These are phyloP conservation scores for Chaetomiaceae sp. DNA, from an alignment of 2,329 filamentous ascomycete species.

Conservation along the genomic window DNA sequence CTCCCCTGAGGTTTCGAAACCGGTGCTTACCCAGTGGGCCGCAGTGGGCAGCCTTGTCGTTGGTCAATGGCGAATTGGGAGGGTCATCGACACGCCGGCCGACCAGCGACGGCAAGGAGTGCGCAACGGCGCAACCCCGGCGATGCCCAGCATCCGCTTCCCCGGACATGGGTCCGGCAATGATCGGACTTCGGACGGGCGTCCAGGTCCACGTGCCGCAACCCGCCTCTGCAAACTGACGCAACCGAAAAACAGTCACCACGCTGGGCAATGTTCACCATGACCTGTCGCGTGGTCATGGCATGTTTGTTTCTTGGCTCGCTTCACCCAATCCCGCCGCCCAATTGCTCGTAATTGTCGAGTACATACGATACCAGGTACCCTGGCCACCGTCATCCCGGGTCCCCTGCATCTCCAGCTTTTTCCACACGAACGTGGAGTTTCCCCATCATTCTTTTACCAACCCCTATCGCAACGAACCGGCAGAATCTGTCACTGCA, in stretches of 20 bases:
- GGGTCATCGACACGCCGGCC: not conserved
- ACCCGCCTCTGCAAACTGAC: not conserved
- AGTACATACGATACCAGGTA: too few species aligned
- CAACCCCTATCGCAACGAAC: not conserved
- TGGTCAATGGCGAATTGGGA: not conserved
- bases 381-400: not conserved
- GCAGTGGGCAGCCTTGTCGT: not conserved
- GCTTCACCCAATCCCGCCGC: not conserved
- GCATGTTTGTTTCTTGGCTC: not conserved
- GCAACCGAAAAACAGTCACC: too few species aligned
- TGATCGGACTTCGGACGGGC: not conserved
- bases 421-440: conserved; percentile 1
- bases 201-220: not conserved
- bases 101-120: not conserved
- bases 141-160: conserved; percentile 3
- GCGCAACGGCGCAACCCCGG: not conserved
- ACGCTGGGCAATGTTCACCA: too few species aligned
- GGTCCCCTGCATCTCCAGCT: not conserved
- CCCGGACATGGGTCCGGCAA: conserved; percentile 7
- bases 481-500: not conserved
- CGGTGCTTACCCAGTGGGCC: not conserved
- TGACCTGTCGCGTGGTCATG: not conserved
- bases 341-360: too few species aligned
- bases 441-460: not conserved
- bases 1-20: not conserved